These are phyloP conservation scores for Camellia oleifera DNA, from an alignment of 179 eudicot species.

Conservation along the genomic window DNA sequence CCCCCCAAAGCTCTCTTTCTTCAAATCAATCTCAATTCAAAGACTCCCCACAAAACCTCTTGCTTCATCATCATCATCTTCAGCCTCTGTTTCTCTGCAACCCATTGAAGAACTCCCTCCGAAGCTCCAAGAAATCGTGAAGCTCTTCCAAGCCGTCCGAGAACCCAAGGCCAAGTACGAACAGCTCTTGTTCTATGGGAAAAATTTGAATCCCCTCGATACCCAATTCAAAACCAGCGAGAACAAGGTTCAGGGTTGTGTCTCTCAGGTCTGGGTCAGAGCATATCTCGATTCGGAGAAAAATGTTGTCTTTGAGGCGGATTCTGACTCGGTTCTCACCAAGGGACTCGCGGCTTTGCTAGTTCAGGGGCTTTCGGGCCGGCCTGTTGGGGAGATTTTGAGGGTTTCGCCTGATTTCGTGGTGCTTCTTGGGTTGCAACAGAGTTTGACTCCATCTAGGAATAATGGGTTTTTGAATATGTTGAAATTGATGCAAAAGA, in stretches of 20 bases:
- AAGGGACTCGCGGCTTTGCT: constrained; percentile 84
- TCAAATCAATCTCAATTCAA: constrained; percentile 53
- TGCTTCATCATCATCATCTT: constrained; percentile 24
- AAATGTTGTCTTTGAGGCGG: constrained; percentile 67
- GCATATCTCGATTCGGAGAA: constrained; percentile 51
- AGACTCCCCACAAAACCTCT: constrained; percentile 43
- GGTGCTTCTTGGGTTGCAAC: constrained; percentile 67
- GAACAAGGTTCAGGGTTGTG: constrained; percentile 86
- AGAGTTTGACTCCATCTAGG: constrained; percentile 79
- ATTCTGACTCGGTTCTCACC: constrained; percentile 72
- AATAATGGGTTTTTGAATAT: constrained; percentile 93
- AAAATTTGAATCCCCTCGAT: constrained; percentile 45
- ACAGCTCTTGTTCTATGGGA: constrained; percentile 64
- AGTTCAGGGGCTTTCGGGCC: constrained; percentile 78
- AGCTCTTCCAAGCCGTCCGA: constrained; percentile 56
- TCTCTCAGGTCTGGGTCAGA: constrained; percentile 91
- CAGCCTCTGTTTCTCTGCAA: constrained; percentile 37
- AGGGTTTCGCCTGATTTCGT: constrained; percentile 73
- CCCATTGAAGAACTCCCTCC: constrained; percentile 67
- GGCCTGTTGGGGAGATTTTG: constrained; percentile 52
- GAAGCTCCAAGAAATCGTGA: constrained; percentile 68
- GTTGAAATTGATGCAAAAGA: constrained; percentile 77
- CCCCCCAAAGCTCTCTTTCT: constrained; percentile 26
- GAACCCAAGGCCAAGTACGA: constrained; percentile 73
- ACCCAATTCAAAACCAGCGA: constrained; percentile 49